phyloP scores from a whole-genome alignment of 2,329 filamentous ascomycete genomes.

The Botryotinia convoluta region DNA sequence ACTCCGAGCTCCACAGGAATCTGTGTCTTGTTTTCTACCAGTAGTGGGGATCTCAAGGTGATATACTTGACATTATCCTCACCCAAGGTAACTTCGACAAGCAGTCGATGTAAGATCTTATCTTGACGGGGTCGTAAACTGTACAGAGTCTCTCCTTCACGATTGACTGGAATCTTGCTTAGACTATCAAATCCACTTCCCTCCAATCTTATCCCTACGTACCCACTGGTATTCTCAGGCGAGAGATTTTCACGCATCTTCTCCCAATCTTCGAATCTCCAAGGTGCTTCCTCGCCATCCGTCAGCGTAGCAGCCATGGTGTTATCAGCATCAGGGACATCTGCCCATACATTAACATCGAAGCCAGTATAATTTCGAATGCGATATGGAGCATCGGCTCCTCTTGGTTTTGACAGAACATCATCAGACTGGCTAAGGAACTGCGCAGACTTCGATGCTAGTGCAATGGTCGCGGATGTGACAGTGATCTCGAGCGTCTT shows the following conservation, averaged over 20 bases:
- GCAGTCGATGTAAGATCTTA: constrained; percentile 78
- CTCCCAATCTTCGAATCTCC: constrained; percentile 96
- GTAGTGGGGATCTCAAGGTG: constrained; percentile 84
- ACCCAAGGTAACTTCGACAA: constrained; percentile 90
- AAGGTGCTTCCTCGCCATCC: constrained; percentile 88
- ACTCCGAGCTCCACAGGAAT: constrained; percentile 93
- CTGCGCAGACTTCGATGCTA: constrained; percentile 88
- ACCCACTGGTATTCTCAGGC: constrained; percentile 74
- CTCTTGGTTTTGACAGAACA: constrained; percentile 87
- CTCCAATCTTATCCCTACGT: constrained; percentile 81
- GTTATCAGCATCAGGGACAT: constrained; percentile 63
- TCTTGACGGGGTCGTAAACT: constrained; percentile 84
- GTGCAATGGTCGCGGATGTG: constrained; percentile 88
- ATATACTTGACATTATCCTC: constrained; percentile 97
- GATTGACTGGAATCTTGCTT: constrained; percentile 81
- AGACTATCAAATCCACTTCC: constrained; percentile 92
- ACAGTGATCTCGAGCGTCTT: constrained; percentile 90
- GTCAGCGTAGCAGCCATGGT: constrained; percentile 72
- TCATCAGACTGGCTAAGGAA: constrained; percentile 83
- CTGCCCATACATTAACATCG: constrained; percentile 78
- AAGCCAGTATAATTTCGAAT: constrained; percentile 97
- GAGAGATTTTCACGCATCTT: constrained; percentile 92
- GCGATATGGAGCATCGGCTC: constrained; percentile 86
- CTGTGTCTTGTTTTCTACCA: constrained; percentile 95
- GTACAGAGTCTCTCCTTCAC: constrained; percentile 93